These are phyloP conservation scores for Gardenia jasminoides DNA, from an alignment of 257 asterid genomes.

Conservation along the genomic window DNA sequence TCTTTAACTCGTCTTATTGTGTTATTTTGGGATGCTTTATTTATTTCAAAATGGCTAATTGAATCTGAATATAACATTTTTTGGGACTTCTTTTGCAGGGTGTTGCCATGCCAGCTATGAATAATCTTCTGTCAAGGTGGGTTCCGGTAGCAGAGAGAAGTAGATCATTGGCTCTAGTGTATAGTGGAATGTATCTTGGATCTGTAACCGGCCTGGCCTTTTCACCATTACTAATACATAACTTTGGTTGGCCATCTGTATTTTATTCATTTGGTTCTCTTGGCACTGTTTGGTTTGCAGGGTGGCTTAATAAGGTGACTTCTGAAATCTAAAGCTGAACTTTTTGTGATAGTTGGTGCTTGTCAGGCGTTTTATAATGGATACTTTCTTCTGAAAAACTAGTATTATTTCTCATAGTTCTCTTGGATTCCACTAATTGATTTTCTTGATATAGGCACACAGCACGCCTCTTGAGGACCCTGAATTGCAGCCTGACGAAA, in stretches of 20 bases:
- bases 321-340: background rate
- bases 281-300: conserved; percentile 73
- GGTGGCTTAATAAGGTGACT: conserved; percentile 74
- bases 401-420: background rate
- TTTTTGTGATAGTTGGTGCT: background rate
- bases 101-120: conserved; percentile 98
- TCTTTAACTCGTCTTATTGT: background rate
- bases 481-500: conserved; percentile 58
- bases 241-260: conserved; percentile 92
- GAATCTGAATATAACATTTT: background rate
- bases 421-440: background rate
- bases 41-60: background rate
- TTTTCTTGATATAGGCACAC: conserved; percentile 56
- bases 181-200: conserved; percentile 98
- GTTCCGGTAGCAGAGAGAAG: conserved; percentile 95
- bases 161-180: conserved; percentile 82
- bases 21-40: background rate
- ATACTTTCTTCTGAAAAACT: background rate
- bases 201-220: conserved; percentile 88
- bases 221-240: conserved; percentile 80
- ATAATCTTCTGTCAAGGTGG: conserved; percentile 86
- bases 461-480: conserved; percentile 88
- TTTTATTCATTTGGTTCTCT: conserved; percentile 87
- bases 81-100: conserved; percentile 56
- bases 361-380: background rate